These are phyloP conservation scores for Helichrysum umbraculigerum DNA, from an alignment of 129 eudicot genomes.

Conservation along the genomic window DNA sequence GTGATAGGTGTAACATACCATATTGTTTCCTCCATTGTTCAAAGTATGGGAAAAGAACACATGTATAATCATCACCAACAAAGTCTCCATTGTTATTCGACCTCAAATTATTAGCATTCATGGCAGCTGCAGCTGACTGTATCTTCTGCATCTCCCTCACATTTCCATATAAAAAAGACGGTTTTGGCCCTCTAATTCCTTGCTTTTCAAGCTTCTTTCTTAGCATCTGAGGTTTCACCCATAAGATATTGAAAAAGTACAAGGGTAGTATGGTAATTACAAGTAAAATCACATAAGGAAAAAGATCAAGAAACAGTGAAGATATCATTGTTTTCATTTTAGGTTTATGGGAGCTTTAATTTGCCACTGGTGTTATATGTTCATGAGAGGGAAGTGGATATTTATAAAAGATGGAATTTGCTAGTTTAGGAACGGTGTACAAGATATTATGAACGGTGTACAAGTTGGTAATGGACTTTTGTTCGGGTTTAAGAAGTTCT, in stretches of 20 bases:
- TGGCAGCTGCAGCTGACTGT: slow-evolving; percentile 41
- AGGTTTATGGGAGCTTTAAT: slow-evolving; percentile 7
- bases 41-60: slow-evolving; percentile 80
- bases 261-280: slow-evolving; percentile 30
- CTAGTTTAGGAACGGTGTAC: not conserved
- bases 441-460: not conserved
- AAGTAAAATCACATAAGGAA: slow-evolving; percentile 19
- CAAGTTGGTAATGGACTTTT: not conserved
- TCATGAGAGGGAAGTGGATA: slow-evolving; percentile 15
- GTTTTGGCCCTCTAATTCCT: slow-evolving; percentile 80
- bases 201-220: slow-evolving; percentile 62
- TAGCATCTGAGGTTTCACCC: slow-evolving; percentile 50
- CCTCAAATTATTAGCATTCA: slow-evolving; percentile 7
- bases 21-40: slow-evolving; percentile 87
- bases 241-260: slow-evolving; percentile 38
- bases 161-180: slow-evolving; percentile 68
- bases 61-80: slow-evolving; percentile 79
- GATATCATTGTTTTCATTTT: slow-evolving; percentile 21
- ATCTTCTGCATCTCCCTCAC: slow-evolving; percentile 77
- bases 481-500: too few species aligned
- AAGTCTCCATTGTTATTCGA: slow-evolving; percentile 37
- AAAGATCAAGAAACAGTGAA: slow-evolving; percentile 31
- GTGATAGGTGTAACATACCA: slow-evolving; percentile 40
- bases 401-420: not conserved
- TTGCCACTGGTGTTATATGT: not conserved